A percentile compares a stretch with the other conserved stretches of the same genome.
These are phyloP conservation scores for Fusarium beomiforme DNA, from an alignment of 2,329 filamentous ascomycete genomes.

Conservation along the genomic window DNA sequence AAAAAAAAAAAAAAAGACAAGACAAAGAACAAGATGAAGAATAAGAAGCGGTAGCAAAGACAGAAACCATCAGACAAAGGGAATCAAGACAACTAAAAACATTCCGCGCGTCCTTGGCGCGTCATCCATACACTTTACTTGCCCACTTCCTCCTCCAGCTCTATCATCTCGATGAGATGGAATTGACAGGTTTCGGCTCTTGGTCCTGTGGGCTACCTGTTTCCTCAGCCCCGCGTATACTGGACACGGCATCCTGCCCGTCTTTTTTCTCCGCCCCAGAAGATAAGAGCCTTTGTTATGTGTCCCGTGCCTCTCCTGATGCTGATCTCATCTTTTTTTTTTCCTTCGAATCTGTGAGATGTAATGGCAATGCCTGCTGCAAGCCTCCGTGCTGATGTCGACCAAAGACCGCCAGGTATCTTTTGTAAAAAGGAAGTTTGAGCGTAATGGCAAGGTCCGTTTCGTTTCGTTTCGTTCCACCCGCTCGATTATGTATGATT, in stretches of 20 bases:
- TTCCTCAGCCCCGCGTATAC: slow-evolving; percentile 25
- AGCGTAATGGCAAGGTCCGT: slow-evolving; percentile 36
- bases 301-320: slow-evolving; percentile 39
- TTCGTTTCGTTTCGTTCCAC: slow-evolving; percentile 37
- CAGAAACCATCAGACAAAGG: slow-evolving; percentile 45
- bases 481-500: slow-evolving; percentile 59
- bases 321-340: slow-evolving; percentile 43
- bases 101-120: slow-evolving; percentile 27
- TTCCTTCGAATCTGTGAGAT: slow-evolving; percentile 48
- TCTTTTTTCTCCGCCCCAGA: slow-evolving; percentile 18
- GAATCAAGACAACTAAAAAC: slow-evolving; percentile 40
- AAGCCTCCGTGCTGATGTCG: slow-evolving; percentile 28
- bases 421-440: slow-evolving; percentile 37
- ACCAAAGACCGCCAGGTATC: slow-evolving; percentile 33
- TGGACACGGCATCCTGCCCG: slow-evolving; percentile 26
- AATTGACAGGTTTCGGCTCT: slow-evolving; percentile 12
- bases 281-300: slow-evolving; percentile 36
- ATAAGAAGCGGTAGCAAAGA: slow-evolving; percentile 35
- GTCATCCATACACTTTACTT: slow-evolving; percentile 33
- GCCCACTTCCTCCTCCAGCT: slow-evolving; percentile 17
- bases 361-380: slow-evolving; percentile 45
- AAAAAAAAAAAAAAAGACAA: slow-evolving; percentile 41
- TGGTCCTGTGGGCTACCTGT: neutral
- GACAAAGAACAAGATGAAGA: slow-evolving; percentile 38
- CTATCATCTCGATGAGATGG: slow-evolving; percentile 6